Evolutionary conservation across 2,329 filamentous ascomycete genomes (phyloP).

Genomic region (Claviceps quebecensis): DNA sequence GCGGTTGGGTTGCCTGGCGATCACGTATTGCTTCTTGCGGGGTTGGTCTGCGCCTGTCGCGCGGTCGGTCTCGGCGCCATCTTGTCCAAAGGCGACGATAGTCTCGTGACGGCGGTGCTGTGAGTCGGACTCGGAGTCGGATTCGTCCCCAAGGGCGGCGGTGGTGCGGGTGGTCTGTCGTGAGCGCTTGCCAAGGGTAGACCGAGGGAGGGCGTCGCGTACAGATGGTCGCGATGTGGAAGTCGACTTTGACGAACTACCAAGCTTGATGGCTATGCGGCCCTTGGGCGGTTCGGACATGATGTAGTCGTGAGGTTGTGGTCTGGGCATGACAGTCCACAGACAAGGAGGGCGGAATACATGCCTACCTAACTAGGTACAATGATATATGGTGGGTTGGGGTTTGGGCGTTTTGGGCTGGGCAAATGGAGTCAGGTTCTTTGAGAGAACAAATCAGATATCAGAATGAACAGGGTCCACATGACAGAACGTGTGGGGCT

Average conservation of each 20-base stretch:
- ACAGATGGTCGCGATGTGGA: background rate
- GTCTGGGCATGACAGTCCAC: no score
- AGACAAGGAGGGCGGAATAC: no score
- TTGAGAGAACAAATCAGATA: no score
- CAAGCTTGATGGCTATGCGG: constrained; percentile 37
- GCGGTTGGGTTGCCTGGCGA: constrained; percentile 42
- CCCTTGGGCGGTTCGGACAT: constrained; percentile 28
- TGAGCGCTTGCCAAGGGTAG: constrained; percentile 34
- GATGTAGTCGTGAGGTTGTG: background rate
- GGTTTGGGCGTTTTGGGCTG: no score
- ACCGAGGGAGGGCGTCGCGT: constrained; percentile 22
- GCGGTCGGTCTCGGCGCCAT: constrained; percentile 27
- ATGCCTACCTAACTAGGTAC: no score
- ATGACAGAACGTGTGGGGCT: no score
- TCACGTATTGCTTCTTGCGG: constrained; percentile 35
- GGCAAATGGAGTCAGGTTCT: no score
- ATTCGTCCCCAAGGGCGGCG: constrained; percentile 22
- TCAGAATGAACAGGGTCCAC: no score
- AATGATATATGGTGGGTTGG: no score
- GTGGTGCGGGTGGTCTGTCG: constrained; percentile 20
- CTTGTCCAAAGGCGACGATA: constrained; percentile 36
- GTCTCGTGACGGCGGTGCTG: constrained; percentile 24
- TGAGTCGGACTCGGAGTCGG: constrained; percentile 28
- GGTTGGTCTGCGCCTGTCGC: constrained; percentile 15
- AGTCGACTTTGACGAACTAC: constrained; percentile 13